Evolutionary conservation across 371 early-diverging fungal species (phyloP).

Genomic region (Ecytonucleospora hepatopenaei): DNA sequence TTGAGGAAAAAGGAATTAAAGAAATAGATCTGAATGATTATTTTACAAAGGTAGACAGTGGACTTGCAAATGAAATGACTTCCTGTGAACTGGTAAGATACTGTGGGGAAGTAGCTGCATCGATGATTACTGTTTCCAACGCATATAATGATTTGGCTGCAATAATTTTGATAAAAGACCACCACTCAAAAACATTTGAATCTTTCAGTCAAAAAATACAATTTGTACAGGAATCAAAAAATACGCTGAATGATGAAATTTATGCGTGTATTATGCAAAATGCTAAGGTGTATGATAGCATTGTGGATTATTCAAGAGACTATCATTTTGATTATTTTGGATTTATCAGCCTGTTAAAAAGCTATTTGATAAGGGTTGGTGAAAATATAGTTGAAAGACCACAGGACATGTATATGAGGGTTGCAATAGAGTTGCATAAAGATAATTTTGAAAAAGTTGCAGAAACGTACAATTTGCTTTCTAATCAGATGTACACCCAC

Average conservation of each 20-base stretch:
- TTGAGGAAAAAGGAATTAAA: neutral
- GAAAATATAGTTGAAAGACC: slow-evolving; percentile 80
- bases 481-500: slow-evolving; percentile 83
- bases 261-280: slow-evolving; percentile 65
- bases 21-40: slow-evolving; percentile 2
- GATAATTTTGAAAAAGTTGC: slow-evolving; percentile 77
- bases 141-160: slow-evolving; percentile 90
- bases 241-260: slow-evolving; percentile 70
- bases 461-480: slow-evolving; percentile 87
- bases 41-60: slow-evolving; percentile 16
- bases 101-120: slow-evolving; percentile 38
- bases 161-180: slow-evolving; percentile 82
- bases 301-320: slow-evolving; percentile 83
- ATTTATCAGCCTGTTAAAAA: slow-evolving; percentile 87
- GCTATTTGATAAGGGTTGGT: slow-evolving; percentile 72
- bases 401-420: slow-evolving; percentile 96
- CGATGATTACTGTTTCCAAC: slow-evolving; percentile 72
- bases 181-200: slow-evolving; percentile 84
- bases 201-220: slow-evolving; percentile 74
- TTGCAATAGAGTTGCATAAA: slow-evolving; percentile 86
- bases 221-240: slow-evolving; percentile 68
- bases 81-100: slow-evolving; percentile 10
- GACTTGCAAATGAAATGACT: slow-evolving; percentile 32
- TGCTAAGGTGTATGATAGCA: slow-evolving; percentile 69
- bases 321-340: slow-evolving; percentile 92